Conservation (phyloP, 2,329 filamentous ascomycete species). For the Trichothecium roseum region DNA sequence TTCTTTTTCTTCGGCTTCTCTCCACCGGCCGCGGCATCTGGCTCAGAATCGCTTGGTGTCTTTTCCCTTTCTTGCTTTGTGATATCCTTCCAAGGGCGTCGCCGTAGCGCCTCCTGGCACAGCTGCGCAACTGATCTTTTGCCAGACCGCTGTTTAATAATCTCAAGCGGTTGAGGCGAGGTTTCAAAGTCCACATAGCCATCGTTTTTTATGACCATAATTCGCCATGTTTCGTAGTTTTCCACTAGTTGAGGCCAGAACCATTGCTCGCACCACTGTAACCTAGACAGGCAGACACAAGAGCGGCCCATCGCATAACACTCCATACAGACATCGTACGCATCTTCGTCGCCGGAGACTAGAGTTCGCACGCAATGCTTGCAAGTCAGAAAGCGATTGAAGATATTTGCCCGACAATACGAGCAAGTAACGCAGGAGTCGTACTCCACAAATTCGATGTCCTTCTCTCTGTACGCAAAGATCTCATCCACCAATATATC, state of each 20-base stretch:
- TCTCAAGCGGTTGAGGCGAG: conserved; percentile 60
- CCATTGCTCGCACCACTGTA: conserved; percentile 92
- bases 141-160: conserved; percentile 54
- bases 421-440: conserved; percentile 92
- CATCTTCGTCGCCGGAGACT: conserved; percentile 61
- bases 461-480: conserved; percentile 62
- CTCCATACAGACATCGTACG: conserved; percentile 96
- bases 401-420: conserved; percentile 92
- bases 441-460: conserved; percentile 67
- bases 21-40: conserved; percentile 55
- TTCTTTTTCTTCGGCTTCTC: conserved; percentile 51
- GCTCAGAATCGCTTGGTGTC: conserved; percentile 37
- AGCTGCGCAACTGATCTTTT: conserved; percentile 82
- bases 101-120: conserved; percentile 79
- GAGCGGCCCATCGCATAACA: conserved; percentile 97
- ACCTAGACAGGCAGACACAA: conserved; percentile 74
- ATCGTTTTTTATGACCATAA: conserved; percentile 64
- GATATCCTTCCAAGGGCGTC: conserved; percentile 74
- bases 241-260: conserved; percentile 66
- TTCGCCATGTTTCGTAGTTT: conserved; percentile 76
- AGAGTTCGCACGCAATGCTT: conserved; percentile 65
- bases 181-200: conserved; percentile 53
- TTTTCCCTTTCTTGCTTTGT: conserved; percentile 45
- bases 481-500: conserved; percentile 76
- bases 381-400: conserved; percentile 93